Evolutionary conservation across 2,329 filamentous ascomycete genomes (phyloP).

Genomic region (Lecanicillium sp.): DNA sequence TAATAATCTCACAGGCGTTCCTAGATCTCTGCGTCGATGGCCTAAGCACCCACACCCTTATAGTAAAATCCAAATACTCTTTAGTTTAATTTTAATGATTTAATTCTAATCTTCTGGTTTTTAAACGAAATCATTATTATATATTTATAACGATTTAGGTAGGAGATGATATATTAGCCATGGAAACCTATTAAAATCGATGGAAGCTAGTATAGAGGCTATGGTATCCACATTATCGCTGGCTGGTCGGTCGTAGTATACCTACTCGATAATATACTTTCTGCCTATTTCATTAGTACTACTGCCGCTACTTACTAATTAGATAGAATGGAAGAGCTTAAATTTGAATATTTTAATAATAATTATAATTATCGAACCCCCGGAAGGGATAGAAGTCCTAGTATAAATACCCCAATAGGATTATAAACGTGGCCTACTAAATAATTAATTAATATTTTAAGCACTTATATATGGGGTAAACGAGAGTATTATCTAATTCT

Average conservation of each 20-base stretch:
- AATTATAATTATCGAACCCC: background rate
- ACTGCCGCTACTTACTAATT: background rate
- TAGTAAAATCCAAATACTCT: no score
- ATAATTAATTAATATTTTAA: no score
- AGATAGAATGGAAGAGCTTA: background rate
- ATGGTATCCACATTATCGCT: background rate
- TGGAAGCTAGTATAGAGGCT: conserved; percentile 2
- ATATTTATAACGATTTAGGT: background rate
- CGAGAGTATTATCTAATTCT: no score
- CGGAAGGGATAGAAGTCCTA: no score
- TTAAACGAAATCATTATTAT: background rate
- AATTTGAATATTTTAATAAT: background rate
- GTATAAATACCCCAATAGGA: no score
- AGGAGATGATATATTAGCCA: conserved; percentile 1
- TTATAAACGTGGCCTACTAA: no score
- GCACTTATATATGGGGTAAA: no score
- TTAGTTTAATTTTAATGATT: no score
- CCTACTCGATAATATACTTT: background rate
- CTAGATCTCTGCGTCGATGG: no score
- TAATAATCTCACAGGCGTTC: no score
- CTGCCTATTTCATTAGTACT: no score
- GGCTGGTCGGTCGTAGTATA: background rate
- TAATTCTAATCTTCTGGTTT: conserved; percentile 1
- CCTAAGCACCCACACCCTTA: no score
- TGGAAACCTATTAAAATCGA: conserved; percentile 2